Percentiles rank a stretch among this genome's conserved stretches.
Evolutionary conservation across 352 stramenopile species (phyloP).

Genomic region (Phytopythium ostracodes): DNA sequence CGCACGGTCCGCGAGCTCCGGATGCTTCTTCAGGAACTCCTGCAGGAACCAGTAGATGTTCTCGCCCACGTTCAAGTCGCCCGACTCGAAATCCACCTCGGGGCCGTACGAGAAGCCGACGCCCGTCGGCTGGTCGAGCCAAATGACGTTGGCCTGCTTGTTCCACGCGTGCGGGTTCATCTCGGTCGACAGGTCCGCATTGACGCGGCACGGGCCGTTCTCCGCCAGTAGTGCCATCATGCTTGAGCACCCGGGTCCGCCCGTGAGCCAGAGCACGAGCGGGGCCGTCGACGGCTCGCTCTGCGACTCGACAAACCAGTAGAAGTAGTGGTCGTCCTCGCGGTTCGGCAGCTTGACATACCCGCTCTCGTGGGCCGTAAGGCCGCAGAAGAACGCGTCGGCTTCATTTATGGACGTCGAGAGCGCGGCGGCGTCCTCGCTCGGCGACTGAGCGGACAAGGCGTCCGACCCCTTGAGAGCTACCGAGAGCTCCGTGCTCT

Average conservation of each 20-base stretch:
- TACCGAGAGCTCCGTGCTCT: background rate
- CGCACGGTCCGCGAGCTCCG: slow-evolving; percentile 34
- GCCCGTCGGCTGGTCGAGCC: slow-evolving; percentile 60
- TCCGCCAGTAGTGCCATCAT: slow-evolving; percentile 52
- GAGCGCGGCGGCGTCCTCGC: background rate
- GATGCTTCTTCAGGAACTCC: slow-evolving; percentile 52
- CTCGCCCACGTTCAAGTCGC: slow-evolving; percentile 51
- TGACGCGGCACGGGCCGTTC: slow-evolving; percentile 58
- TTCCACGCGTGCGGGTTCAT: slow-evolving; percentile 65
- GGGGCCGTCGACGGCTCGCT: slow-evolving; percentile 30
- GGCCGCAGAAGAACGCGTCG: slow-evolving; percentile 29
- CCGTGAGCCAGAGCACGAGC: slow-evolving; percentile 64
- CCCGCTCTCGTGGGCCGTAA: slow-evolving; percentile 33
- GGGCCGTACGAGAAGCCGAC: slow-evolving; percentile 65
- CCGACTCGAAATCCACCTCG: slow-evolving; percentile 31
- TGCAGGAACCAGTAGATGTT: slow-evolving; percentile 78
- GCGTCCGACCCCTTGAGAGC: slow-evolving; percentile 3
- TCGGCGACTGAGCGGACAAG: background rate
- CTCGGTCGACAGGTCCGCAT: slow-evolving; percentile 37
- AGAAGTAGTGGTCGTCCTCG: slow-evolving; percentile 60
- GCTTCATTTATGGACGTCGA: background rate
- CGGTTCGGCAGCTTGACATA: slow-evolving; percentile 55
- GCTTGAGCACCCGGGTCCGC: slow-evolving; percentile 56
- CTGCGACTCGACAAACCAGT: slow-evolving; percentile 61
- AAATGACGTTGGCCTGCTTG: slow-evolving; percentile 62